Percentiles rank a stretch among this genome's conserved stretches.
Evolutionary conservation across 106 monocot genomes (phyloP).

Genomic region (Agapanthus africanus): DNA sequence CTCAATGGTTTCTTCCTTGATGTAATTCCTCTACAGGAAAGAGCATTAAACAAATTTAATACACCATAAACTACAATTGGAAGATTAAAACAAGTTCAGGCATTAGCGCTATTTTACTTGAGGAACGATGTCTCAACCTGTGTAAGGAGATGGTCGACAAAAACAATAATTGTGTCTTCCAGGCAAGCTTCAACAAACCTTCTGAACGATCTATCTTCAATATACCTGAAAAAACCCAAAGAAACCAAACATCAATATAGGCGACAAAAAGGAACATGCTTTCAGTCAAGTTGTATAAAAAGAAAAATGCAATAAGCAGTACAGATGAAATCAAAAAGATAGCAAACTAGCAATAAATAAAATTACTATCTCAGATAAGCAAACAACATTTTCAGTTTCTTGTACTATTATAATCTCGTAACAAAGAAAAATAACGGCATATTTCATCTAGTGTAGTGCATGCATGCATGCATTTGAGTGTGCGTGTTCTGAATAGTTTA

Average conservation of each 20-base stretch:
- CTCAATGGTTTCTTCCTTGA: conserved; percentile 93
- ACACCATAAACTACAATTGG: conserved; percentile 1
- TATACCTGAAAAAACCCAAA: conserved; percentile 43
- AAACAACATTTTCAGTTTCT: too few relatives aligned
- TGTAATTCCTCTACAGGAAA: conserved; percentile 60
- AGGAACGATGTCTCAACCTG: conserved; percentile 58
- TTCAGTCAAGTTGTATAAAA: too few relatives aligned
- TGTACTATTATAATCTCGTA: too few relatives aligned
- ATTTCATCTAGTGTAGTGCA: too few relatives aligned
- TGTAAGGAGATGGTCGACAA: conserved; percentile 86
- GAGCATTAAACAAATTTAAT: conserved; percentile 17
- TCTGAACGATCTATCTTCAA: conserved; percentile 96
- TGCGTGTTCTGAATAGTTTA: too few relatives aligned
- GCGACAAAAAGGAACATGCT: not conserved
- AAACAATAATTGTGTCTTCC: conserved; percentile 86
- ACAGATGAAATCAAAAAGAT: too few relatives aligned
- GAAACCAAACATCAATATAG: not conserved
- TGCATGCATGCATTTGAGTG: too few relatives aligned
- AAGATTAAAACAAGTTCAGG: too few relatives aligned
- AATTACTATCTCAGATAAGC: too few relatives aligned
- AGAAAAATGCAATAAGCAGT: too few relatives aligned
- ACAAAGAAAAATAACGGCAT: too few relatives aligned
- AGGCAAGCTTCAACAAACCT: conserved; percentile 93
- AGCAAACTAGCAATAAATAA: too few relatives aligned
- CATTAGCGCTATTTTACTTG: not conserved